Evolutionary conservation across 805 yeast genomes (phyloP).

Genomic region (Saccharomyces jurei): DNA sequence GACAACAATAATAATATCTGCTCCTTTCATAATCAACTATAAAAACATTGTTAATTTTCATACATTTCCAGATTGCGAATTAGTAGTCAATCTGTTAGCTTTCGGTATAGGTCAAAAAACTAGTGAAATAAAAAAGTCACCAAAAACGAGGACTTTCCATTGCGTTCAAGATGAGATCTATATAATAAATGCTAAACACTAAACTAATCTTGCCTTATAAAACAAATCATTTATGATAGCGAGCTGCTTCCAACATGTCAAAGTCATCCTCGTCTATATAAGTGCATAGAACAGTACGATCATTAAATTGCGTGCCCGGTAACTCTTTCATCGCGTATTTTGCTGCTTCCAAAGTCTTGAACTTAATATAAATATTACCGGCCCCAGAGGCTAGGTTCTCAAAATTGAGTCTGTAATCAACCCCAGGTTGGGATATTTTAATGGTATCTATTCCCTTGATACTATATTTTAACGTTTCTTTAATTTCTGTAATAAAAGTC

Average conservation of each 20-base stretch:
- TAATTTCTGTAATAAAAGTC: constrained; percentile 39
- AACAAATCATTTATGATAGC: neutral
- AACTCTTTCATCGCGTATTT: constrained; percentile 45
- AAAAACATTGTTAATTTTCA: neutral
- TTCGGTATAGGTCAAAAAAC: neutral
- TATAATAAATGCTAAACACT: neutral
- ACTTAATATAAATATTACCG: constrained; percentile 68
- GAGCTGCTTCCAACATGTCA: constrained; percentile 31
- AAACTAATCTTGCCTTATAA: neutral
- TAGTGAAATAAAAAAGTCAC: neutral
- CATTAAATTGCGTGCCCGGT: constrained; percentile 61
- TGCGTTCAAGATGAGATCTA: neutral
- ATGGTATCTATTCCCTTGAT: constrained; percentile 41
- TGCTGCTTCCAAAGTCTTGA: constrained; percentile 44
- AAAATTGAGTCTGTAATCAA: constrained; percentile 37
- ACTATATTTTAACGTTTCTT: constrained; percentile 38
- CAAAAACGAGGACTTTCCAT: neutral
- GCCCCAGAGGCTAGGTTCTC: constrained; percentile 45
- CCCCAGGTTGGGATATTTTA: constrained; percentile 51
- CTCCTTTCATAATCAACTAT: neutral
- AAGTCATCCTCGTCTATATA: constrained; percentile 56
- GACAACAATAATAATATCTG: neutral
- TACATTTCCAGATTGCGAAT: neutral
- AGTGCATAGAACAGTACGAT: constrained; percentile 58
- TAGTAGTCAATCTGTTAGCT: neutral